A percentile compares a stretch with the other conserved stretches of the same genome.
Evolutionary conservation across 129 eudicot species (phyloP).

Genomic region (Logfia minima): DNA sequence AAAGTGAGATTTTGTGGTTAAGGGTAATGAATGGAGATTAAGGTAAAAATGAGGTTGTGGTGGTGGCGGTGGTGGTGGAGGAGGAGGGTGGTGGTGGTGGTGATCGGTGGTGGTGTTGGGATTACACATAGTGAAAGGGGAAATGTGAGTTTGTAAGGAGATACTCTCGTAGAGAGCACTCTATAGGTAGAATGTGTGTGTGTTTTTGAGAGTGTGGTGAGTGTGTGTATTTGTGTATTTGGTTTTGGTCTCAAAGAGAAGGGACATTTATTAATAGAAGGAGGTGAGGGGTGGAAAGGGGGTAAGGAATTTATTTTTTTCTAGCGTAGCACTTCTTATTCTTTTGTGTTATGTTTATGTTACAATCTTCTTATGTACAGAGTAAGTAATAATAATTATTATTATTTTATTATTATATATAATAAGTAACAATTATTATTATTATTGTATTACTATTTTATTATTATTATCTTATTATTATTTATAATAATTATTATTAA

Average conservation of each 20-base stretch:
- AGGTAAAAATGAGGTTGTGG: slow-evolving; percentile 39
- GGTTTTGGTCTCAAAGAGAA: slow-evolving; percentile 38
- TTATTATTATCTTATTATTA: too few species aligned
- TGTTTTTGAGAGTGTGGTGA: neutral
- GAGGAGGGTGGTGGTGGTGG: slow-evolving; percentile 1
- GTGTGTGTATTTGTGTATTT: slow-evolving; percentile 23
- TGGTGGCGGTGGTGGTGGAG: slow-evolving; percentile 22
- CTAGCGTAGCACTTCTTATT: too few species aligned
- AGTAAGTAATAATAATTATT: neutral
- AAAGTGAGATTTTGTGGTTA: slow-evolving; percentile 10
- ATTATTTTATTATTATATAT: too few species aligned
- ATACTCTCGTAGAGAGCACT: slow-evolving; percentile 74
- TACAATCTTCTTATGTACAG: neutral
- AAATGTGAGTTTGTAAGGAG: slow-evolving; percentile 23
- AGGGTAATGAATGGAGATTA: slow-evolving; percentile 33
- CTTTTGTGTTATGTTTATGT: neutral
- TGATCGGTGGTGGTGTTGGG: slow-evolving; percentile 34
- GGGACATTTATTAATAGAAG: slow-evolving; percentile 46
- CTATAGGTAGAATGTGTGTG: slow-evolving; percentile 11
- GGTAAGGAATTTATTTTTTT: slow-evolving; percentile 25
- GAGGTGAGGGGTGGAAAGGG: slow-evolving; percentile 27
- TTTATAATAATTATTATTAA: too few species aligned
- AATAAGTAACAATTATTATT: too few species aligned
- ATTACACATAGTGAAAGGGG: slow-evolving; percentile 50
- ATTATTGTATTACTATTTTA: too few species aligned